Conservation (phyloP, 176 grass and related monocot species). For the Aegilops umbellulata region DNA sequence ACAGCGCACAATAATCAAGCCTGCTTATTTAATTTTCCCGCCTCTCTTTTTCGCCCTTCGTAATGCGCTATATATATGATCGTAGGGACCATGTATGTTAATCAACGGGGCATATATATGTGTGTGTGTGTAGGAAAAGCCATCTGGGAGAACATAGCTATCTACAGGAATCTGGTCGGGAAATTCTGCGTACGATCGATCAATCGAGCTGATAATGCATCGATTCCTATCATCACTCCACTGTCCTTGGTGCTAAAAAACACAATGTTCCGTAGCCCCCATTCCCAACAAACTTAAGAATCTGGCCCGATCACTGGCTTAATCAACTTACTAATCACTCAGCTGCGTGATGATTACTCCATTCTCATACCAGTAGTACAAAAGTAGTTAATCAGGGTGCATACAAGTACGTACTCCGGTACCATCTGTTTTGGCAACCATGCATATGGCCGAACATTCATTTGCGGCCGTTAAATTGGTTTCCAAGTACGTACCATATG, state of each 20-base stretch:
- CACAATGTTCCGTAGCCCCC: not conserved
- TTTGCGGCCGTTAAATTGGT: not conserved
- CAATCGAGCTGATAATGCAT: not conserved
- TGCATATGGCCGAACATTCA: not conserved
- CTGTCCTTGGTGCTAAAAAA: not conserved
- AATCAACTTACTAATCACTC: not conserved
- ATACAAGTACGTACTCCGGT: too few relatives aligned
- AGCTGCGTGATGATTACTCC: not conserved
- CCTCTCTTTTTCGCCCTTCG: too few relatives aligned
- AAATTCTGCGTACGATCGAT: not conserved
- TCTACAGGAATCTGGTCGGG: constrained; percentile 24
- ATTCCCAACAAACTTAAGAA: constrained; percentile 21
- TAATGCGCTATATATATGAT: constrained; percentile 16
- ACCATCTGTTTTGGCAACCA: not conserved
- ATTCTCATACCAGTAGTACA: too few relatives aligned
- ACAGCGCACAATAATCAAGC: not conserved
- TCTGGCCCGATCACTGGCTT: not conserved
- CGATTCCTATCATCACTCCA: constrained; percentile 15
- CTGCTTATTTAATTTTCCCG: not conserved
- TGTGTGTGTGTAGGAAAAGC: constrained; percentile 16
- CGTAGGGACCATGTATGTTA: constrained; percentile 23
- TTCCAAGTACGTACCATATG: not conserved
- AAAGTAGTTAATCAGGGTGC: too few relatives aligned
- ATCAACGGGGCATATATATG: not conserved
- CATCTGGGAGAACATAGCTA: not conserved